Evolutionary conservation across 2,329 filamentous ascomycete species (phyloP), one percentile per base, ranked within the genome.

Genomic region (Diaporthe vexans): DNA sequence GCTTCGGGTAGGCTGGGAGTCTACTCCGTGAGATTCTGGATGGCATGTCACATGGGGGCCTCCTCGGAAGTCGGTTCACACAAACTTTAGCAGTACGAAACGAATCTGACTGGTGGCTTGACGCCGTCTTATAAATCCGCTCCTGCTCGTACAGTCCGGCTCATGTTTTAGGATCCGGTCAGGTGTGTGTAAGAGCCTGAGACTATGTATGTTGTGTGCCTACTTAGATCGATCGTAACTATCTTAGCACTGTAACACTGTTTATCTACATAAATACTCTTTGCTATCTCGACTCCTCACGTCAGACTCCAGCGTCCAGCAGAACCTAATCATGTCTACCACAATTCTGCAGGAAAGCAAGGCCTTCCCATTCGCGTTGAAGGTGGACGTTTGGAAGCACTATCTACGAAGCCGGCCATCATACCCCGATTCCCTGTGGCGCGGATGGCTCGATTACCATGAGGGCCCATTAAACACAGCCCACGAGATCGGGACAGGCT

Each of bases 401-500:
- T 75, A 75, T 59, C 37, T 71, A 59, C 46, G 67, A 10, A 71
- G 54, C n/a, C 58, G 74, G 10, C 74, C 74, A 3, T 51, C 71
- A 1, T 75, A 75, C 54, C 74, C 74, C 15, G 67, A 74, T 3
- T 71, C 58, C 4, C 65, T 75, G 67, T 75, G 71, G 71, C 37
- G 15, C 15, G 51, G 51, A 56, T 75, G 74, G 74, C 46, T 75
- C 5, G 67, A 71, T 2, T 75, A 67, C 40, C 74, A 75, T 46
- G 58, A 72, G 15, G 74, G 74, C 11, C 35, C 67, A 1, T 52
- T 75, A 3, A 51, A 68, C 11, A 71, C 61, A 48, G 52, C 54
- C 11, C 71, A 73, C 35, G 74, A 75, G 21, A 54, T 75, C 43
- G 74, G 74, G 21, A 75, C 72, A 24, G 74, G 74, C 11, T 72